A percentile compares a stretch with the other conserved stretches of the same genome.
Conservation (phyloP, 1,139 yeast species). For the Diutina mesorugosa region DNA sequence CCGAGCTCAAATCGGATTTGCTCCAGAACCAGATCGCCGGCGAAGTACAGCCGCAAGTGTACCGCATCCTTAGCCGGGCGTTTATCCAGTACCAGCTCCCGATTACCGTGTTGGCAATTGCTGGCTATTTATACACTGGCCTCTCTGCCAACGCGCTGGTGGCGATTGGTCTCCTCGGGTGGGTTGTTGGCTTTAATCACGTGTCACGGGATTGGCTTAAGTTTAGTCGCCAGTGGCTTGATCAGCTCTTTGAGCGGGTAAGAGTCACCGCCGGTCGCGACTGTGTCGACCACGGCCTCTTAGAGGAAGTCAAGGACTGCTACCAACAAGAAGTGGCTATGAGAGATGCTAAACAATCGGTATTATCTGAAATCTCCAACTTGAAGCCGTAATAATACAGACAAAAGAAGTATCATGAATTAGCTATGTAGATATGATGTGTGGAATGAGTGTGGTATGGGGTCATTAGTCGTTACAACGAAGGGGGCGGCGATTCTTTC, state of each 20-base stretch:
- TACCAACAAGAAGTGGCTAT: slow-evolving; percentile 4
- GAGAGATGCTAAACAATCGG: not conserved
- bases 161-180: slow-evolving; percentile 26
- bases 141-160: slow-evolving; percentile 20
- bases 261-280: slow-evolving; percentile 18
- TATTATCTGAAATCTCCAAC: not conserved
- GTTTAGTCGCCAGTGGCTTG: slow-evolving; percentile 18
- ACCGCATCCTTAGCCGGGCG: slow-evolving; percentile 16
- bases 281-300: slow-evolving; percentile 26
- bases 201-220: slow-evolving; percentile 27
- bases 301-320: slow-evolving; percentile 18
- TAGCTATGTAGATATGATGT: not conserved
- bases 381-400: not conserved
- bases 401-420: not conserved
- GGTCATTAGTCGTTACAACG: slow-evolving; percentile 2
- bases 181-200: slow-evolving; percentile 31
- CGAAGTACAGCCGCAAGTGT: slow-evolving; percentile 30
- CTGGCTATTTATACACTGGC: slow-evolving; percentile 23
- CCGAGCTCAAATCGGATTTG: slow-evolving; percentile 16
- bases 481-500: slow-evolving; percentile 6
- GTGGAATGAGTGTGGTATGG: not conserved
- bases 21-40: slow-evolving; percentile 14
- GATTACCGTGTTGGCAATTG: slow-evolving; percentile 17
- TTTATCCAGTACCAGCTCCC: slow-evolving; percentile 29
- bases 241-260: slow-evolving; percentile 19